These are phyloP conservation scores for Puccinia coronata DNA, from an alignment of 1,284 basidiomycete genomes.

Conservation along the genomic window DNA sequence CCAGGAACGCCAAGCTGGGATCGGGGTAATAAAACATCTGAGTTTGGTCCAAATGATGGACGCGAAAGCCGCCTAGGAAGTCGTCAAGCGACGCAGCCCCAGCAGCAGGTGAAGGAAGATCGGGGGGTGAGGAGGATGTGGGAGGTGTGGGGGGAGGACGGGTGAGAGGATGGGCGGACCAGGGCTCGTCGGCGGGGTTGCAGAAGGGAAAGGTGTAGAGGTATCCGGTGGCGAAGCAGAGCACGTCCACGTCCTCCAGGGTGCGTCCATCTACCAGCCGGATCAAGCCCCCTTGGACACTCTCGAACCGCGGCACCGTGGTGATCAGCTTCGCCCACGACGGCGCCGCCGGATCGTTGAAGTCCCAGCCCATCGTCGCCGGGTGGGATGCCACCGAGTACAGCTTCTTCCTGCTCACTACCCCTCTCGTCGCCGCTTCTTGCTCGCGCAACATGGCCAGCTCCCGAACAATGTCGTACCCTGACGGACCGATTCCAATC, in stretches of 20 bases:
- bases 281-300: background rate
- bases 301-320: background rate
- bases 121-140: constrained; percentile 43
- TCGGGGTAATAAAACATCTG: constrained; percentile 43
- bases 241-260: constrained; percentile 53
- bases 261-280: constrained; percentile 49
- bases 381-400: constrained; percentile 32
- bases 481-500: constrained; percentile 37
- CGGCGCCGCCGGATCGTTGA: constrained; percentile 19
- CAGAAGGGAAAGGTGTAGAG: constrained; percentile 50
- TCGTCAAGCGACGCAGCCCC: background rate
- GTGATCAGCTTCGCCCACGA: constrained; percentile 22
- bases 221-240: constrained; percentile 58
- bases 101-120: background rate
- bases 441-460: constrained; percentile 6
- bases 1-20: constrained; percentile 27
- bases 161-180: constrained; percentile 12
- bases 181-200: background rate
- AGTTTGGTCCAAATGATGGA: constrained; percentile 29
- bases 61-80: background rate
- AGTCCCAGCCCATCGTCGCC: constrained; percentile 26
- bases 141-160: background rate
- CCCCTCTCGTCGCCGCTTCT: background rate
- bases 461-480: constrained; percentile 37
- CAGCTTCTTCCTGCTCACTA: background rate